Conservation (phyloP, 768 basidiomycete species). For the Hebeloma cylindrosporum region DNA sequence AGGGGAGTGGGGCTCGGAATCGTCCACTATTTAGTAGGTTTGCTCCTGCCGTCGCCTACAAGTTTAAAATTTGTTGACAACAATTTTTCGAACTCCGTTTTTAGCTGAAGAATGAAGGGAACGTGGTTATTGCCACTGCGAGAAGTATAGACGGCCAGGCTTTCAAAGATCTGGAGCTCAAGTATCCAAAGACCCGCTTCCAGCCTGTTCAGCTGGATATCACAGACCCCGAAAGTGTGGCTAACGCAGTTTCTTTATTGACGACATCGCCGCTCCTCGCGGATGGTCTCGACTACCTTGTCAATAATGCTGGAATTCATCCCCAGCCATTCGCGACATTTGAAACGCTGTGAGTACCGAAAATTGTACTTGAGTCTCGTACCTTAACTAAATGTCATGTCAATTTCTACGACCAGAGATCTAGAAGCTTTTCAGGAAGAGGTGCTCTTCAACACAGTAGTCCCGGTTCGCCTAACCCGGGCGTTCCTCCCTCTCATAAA, state of each 20-base stretch:
- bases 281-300: conserved; percentile 20
- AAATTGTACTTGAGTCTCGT: background rate
- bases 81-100: background rate
- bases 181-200: conserved; percentile 17
- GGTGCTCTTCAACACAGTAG: conserved; percentile 20
- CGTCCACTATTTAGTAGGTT: background rate
- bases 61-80: background rate
- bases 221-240: conserved; percentile 13
- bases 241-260: conserved; percentile 12
- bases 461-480: conserved; percentile 13
- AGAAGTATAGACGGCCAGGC: background rate
- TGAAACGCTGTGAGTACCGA: conserved; percentile 19
- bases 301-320: conserved; percentile 20
- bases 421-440: conserved; percentile 18
- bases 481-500: conserved; percentile 20
- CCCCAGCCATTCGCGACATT: conserved; percentile 14
- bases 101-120: background rate
- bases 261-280: conserved; percentile 16
- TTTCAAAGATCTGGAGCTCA: conserved; percentile 8
- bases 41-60: too few relatives aligned
- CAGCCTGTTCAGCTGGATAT: conserved; percentile 19
- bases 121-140: conserved; percentile 3
- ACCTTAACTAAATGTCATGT: background rate
- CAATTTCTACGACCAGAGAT: conserved; percentile 13
- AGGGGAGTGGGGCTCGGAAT: background rate